Base-by-base conservation (phyloP, 208 protist genomes). In the Tetramitus jugosus region DNA sequence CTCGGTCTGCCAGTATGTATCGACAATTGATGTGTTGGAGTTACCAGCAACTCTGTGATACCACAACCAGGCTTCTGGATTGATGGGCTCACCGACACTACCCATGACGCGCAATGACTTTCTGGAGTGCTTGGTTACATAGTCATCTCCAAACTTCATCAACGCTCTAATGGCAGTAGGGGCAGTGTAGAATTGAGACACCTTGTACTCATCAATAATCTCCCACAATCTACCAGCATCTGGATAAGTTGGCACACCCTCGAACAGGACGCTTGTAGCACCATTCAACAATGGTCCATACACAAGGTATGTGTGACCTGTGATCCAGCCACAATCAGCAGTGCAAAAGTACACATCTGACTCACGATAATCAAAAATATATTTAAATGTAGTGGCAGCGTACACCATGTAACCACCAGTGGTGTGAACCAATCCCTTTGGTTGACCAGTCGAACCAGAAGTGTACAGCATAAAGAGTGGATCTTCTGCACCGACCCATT, bases 1-100 rank as follows among this genome's bases (percentile, higher is more conserved):
- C 88, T 99, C 97, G 0, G 96, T 98, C 87, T 99, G 97, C 97
- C 97, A 99, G 83, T 90, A 99, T 49, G 96, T 98, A 84, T 98
- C 97, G 0, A 96, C 91, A 56, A 98, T 90, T 29, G 91, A 80
- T 82, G 89, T 94, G 45, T 90, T 88, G 3, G 84, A 80, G 33
- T 93, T 81, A 60, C 96, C 97, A n/a, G 96, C 88, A 20, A 94
- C 85, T 2, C 90, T 81, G 79, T 94, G 79, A 81, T 94, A 96
- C 93, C 94, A 98, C 31, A 85, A 79, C 89, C 93, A 98, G 45
- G 94, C 94, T 80, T 94, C 88, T 14, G 89, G 84, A 87, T 97
- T 96, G 79, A 97, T 96, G 20, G 94, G 92, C 86, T 99, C 96
- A 35, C 97, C 97, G 37, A 98, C 97, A 8, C 90, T 91, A 56